A percentile compares a stretch with the other conserved stretches of the same genome.
These are phyloP conservation scores for Leccinellum rugosiceps DNA, from an alignment of 768 basidiomycete species.

Conservation along the genomic window DNA sequence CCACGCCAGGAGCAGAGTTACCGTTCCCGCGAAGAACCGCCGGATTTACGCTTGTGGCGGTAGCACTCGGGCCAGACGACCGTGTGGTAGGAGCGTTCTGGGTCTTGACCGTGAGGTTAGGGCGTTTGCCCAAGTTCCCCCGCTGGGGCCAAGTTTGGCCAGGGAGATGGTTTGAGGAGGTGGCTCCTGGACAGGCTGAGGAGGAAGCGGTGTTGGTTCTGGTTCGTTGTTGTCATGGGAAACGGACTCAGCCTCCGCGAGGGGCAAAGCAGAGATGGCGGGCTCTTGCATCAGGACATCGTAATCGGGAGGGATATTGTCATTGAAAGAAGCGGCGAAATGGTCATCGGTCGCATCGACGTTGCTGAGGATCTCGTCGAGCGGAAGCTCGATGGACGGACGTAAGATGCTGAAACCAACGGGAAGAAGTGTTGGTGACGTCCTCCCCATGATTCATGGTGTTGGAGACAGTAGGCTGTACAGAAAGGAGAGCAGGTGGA, in stretches of 20 bases:
- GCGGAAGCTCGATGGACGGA: constrained; percentile 81
- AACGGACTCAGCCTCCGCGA: constrained; percentile 11
- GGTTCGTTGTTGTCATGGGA: constrained; percentile 6
- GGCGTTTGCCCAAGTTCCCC: constrained; percentile 48
- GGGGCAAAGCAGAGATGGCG: constrained; percentile 9
- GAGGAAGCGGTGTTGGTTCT: constrained; percentile 20
- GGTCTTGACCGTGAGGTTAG: constrained; percentile 61
- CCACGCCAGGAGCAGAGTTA: constrained; percentile 49
- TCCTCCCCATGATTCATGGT: constrained; percentile 79
- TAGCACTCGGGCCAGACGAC: constrained; percentile 62
- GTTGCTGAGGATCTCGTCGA: constrained; percentile 69
- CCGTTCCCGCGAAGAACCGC: constrained; percentile 33
- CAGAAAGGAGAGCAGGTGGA: constrained; percentile 69
- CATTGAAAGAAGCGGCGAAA: background rate
- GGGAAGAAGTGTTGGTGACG: constrained; percentile 45
- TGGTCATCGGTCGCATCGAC: constrained; percentile 26
- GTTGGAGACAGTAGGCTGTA: constrained; percentile 61
- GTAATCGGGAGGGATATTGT: constrained; percentile 12
- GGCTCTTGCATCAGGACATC: constrained; percentile 31
- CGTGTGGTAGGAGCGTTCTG: constrained; percentile 43
- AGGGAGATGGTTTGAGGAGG: constrained; percentile 55
- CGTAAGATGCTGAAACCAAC: constrained; percentile 59
- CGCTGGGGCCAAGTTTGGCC: constrained; percentile 54
- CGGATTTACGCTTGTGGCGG: constrained; percentile 55
- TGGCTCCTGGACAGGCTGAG: constrained; percentile 40